Evolutionary conservation across 768 basidiomycete genomes (phyloP), one percentile per base, ranked within the genome.

Genomic region (Mycena maculata): DNA sequence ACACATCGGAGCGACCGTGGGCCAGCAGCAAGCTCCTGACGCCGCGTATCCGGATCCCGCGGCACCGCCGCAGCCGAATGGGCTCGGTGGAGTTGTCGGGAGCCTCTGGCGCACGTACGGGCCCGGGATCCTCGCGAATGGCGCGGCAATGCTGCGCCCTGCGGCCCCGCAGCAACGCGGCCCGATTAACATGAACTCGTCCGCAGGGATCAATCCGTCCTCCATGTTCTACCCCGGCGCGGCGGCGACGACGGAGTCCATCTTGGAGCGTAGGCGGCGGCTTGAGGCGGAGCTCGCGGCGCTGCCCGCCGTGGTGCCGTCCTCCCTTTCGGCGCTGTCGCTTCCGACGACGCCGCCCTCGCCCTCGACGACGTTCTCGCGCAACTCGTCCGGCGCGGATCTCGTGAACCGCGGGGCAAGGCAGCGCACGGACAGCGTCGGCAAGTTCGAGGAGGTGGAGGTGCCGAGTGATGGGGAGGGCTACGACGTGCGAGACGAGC

Each of bases 71-170:
- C 41, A 50, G 48, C 48, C 59, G 31, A 60, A 39, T 39, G 41
- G 42, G 10, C 58, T 67, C 28, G 44, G 61, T 2, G 69, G 85
- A 85, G 2, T 86, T 84, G 23, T 87, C 86, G 69, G 65, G 33
- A 58, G 65, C 0, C 80, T 95, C 18, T 95, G 93, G 93, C 82
- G 83, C n/a, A 86, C 88, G 2, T 95, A 93, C 67, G 94, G 92
- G 1, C 93, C 94, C 0, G 75, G 84, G 3, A 83, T 94, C 45
- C 71, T 94, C 15, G 91, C 91, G 3, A 85, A 87, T 1, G 91
- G 92, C 22, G 84, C 91, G 0, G 86, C 87, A 3, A 75, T 93
- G 5, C 76, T 94, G 16, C 82, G 82, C 20, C 87, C 89, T 65
- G 81, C 85, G 23, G 80, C 86, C 15, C 78, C 81, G 0, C 81